These are phyloP conservation scores for Bullera alba DNA, from an alignment of 768 basidiomycete genomes.

Conservation along the genomic window DNA sequence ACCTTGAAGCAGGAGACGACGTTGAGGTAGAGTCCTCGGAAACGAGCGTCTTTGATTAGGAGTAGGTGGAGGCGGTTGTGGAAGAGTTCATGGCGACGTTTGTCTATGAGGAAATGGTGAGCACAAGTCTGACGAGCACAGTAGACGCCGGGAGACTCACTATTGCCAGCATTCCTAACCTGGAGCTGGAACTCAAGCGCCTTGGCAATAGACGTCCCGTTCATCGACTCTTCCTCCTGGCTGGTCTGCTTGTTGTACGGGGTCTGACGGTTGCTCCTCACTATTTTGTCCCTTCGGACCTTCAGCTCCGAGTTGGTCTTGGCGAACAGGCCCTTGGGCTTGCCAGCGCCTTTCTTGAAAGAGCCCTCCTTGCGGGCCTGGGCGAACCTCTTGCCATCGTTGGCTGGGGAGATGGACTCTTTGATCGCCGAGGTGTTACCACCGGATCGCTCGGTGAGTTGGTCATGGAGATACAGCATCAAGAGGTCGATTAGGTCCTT, in stretches of 20 bases:
- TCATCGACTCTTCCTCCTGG: not conserved
- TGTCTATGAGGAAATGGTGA: constrained; percentile 1
- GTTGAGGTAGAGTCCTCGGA: constrained; percentile 59
- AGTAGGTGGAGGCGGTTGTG: constrained; percentile 12
- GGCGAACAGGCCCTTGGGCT: too few species aligned
- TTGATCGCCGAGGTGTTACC: constrained; percentile 11
- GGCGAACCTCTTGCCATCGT: constrained; percentile 7
- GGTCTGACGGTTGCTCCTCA: not conserved
- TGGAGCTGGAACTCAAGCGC: not conserved
- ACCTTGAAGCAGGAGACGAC: constrained; percentile 59
- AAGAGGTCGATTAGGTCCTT: constrained; percentile 69
- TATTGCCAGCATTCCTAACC: not conserved
- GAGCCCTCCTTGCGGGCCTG: constrained; percentile 4
- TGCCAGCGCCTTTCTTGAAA: too few species aligned
- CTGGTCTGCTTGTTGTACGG: not conserved
- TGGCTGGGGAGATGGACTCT: constrained; percentile 14
- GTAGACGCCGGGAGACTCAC: not conserved
- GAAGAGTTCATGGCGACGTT: constrained; percentile 22
- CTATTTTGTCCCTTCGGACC: not conserved
- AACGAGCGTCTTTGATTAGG: constrained; percentile 49
- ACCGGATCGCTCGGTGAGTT: constrained; percentile 45
- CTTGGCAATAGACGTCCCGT: too few species aligned
- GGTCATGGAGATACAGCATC: constrained; percentile 54
- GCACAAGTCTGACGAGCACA: not conserved
- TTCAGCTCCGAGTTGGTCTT: not conserved